Conservation (phyloP, 371 early-diverging fungal species). For the Mortierella sp. region DNA sequence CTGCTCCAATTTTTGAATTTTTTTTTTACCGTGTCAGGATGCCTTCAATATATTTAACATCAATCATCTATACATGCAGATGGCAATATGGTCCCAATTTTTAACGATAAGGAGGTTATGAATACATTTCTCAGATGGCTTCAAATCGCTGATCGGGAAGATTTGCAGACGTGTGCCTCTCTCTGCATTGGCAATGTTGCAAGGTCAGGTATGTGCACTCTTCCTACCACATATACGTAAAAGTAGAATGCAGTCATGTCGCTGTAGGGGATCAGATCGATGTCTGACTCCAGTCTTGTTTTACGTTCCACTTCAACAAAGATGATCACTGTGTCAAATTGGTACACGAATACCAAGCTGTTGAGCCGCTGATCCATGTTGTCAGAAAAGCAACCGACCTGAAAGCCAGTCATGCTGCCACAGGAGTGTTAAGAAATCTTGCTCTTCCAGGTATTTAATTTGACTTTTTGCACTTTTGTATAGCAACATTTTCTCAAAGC, state of each 20-base stretch:
- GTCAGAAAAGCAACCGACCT: conserved; percentile 66
- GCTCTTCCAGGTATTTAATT: conserved; percentile 64
- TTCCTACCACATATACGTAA: too few species aligned
- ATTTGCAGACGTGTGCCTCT: conserved; percentile 62
- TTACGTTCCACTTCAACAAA: conserved; percentile 20
- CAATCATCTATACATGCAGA: conserved; percentile 39
- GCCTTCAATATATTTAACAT: too few species aligned
- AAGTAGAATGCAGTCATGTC: too few species aligned
- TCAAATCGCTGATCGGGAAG: conserved; percentile 53
- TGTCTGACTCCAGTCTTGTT: conserved; percentile 3
- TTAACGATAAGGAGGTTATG: conserved; percentile 60
- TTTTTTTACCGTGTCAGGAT: too few species aligned
- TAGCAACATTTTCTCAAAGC: too few species aligned
- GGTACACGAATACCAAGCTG: conserved; percentile 65
- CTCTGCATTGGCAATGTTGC: conserved; percentile 74
- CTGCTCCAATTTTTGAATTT: too few species aligned
- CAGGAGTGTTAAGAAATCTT: conserved; percentile 72
- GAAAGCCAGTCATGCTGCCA: conserved; percentile 69
- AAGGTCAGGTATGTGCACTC: conserved; percentile 60
- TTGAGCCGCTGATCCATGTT: conserved; percentile 61
- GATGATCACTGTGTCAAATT: conserved; percentile 70
- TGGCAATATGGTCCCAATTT: conserved; percentile 63
- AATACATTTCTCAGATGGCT: conserved; percentile 64
- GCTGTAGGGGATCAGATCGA: too few species aligned
- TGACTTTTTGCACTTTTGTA: background rate